Evolutionary conservation across 352 stramenopile genomes (phyloP).

Genomic region (Pythium dissotocum): DNA sequence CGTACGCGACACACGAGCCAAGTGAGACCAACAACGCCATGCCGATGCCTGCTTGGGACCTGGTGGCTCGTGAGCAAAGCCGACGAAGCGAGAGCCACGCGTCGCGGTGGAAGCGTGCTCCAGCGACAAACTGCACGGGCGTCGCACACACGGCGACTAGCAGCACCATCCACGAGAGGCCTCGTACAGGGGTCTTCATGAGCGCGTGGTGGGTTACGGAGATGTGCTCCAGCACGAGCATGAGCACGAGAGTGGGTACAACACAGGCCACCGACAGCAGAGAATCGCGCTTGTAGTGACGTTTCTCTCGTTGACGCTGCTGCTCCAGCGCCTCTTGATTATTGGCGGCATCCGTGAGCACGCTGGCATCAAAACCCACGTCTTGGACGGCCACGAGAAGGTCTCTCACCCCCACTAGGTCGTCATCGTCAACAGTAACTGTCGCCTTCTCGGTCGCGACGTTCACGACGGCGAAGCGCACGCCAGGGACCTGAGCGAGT

Average conservation of each 20-base stretch:
- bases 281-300: neutral
- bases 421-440: neutral
- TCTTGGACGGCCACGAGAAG: neutral
- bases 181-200: neutral
- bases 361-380: neutral
- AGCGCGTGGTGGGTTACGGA: neutral
- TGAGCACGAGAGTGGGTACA: neutral
- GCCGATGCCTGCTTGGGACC: slow-evolving; percentile 31
- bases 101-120: neutral
- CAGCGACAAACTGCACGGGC: slow-evolving; percentile 1
- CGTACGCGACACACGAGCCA: slow-evolving; percentile 94
- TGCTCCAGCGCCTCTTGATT: neutral
- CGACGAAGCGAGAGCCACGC: neutral
- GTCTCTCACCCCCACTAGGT: neutral
- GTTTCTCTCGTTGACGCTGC: neutral
- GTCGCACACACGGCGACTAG: neutral
- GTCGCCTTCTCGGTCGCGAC: neutral
- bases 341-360: neutral
- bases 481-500: neutral
- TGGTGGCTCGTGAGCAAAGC: no score
- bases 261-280: neutral
- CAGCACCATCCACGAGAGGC: slow-evolving; percentile 1
- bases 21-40: slow-evolving; percentile 98
- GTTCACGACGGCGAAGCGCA: neutral
- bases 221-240: neutral